Percentiles rank a stretch among this genome's conserved stretches.
phyloP scores from a whole-genome alignment of 257 asterid genomes.

The Nicotiana otophora region DNA sequence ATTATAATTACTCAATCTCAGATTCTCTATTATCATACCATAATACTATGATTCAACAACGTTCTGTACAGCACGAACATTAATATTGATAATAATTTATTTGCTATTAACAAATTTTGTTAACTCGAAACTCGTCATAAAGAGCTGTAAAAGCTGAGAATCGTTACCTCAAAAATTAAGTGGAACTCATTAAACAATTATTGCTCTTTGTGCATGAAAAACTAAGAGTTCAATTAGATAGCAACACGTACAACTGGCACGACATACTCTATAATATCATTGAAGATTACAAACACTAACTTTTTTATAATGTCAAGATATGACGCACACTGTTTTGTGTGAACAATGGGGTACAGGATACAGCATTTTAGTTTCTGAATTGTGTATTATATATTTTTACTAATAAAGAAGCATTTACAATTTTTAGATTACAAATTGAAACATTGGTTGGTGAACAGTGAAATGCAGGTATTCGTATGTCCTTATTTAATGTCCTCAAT shows the following conservation, averaged over 20 bases:
- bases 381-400: neutral
- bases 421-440: neutral
- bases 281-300: constrained; percentile 3
- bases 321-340: constrained; percentile 3
- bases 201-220: neutral
- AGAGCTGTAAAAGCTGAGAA: neutral
- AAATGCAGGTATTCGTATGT: neutral
- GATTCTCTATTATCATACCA: neutral
- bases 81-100: neutral
- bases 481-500: neutral
- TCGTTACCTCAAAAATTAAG: neutral
- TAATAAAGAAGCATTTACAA: neutral
- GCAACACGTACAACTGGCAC: neutral
- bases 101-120: neutral
- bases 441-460: neutral
- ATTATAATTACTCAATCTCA: neutral
- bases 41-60: constrained; percentile 3
- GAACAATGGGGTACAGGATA: constrained; percentile 5
- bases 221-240: neutral
- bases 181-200: neutral
- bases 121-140: neutral
- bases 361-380: neutral
- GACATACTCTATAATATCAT: neutral
- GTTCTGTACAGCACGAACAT: neutral
- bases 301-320: neutral